Percentiles rank a stretch among this genome's conserved stretches.
Evolutionary conservation across 768 basidiomycete genomes (phyloP).

Genomic region (Chiua virens): DNA sequence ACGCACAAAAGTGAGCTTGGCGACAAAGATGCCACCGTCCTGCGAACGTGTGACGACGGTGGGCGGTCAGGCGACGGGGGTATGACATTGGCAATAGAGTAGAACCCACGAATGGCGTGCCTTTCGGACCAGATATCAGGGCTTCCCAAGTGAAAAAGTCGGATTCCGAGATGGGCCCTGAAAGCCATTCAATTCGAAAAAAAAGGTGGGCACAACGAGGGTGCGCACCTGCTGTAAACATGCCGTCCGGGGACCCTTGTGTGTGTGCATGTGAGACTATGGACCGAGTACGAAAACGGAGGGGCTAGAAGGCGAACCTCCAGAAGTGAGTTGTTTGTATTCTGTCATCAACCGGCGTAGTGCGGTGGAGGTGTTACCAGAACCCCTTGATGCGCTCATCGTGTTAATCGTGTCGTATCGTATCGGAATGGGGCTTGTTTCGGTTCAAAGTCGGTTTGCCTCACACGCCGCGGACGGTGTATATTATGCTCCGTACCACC

Average conservation of each 20-base stretch:
- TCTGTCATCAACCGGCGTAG: conserved; percentile 89
- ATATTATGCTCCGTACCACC: too few species aligned
- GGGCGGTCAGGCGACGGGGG: too few species aligned
- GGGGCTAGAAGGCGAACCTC: conserved; percentile 43
- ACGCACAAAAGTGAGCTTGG: conserved; percentile 90
- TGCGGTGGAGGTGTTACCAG: conserved; percentile 62
- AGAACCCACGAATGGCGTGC: conserved; percentile 83
- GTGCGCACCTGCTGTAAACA: conserved; percentile 87
- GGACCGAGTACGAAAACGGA: too few species aligned
- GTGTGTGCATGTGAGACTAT: not conserved
- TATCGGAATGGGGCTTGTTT: too few species aligned
- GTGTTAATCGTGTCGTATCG: too few species aligned
- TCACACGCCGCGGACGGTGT: too few species aligned
- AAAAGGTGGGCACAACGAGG: not conserved
- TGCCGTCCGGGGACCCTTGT: conserved; percentile 83
- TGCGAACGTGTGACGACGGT: conserved; percentile 27
- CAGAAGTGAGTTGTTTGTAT: conserved; percentile 81
- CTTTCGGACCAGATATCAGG: conserved; percentile 89
- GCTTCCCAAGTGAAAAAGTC: conserved; percentile 98
- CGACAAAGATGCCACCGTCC: conserved; percentile 95
- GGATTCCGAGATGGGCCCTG: conserved; percentile 86
- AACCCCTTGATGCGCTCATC: conserved; percentile 56
- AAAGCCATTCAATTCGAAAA: not conserved
- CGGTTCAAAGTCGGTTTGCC: too few species aligned
- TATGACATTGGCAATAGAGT: not conserved